These are phyloP conservation scores for Extremus antarcticus DNA, from an alignment of 495 filamentous ascomycete genomes.

Conservation along the genomic window DNA sequence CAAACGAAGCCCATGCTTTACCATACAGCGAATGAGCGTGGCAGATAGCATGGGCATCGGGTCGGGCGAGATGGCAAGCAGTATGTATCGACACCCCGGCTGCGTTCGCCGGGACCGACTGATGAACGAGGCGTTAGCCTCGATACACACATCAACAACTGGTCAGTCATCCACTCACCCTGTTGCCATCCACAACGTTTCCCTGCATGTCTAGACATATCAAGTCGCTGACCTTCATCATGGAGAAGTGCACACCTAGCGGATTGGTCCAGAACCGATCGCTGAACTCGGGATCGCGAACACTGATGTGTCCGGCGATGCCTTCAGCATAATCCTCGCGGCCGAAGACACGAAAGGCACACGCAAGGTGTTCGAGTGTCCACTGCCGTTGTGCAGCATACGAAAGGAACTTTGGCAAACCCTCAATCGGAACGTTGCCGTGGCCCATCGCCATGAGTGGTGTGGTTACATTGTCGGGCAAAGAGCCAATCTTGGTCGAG, in stretches of 20 bases:
- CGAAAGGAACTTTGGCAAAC: conserved; percentile 22
- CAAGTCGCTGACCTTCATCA: neutral
- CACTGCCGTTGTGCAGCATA: conserved; percentile 29
- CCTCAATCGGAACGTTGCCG: neutral
- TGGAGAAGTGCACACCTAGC: neutral
- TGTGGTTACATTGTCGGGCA: too few relatives aligned
- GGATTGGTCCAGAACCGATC: conserved; percentile 26
- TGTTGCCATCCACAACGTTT: too few relatives aligned
- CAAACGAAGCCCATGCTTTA: neutral
- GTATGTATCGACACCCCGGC: neutral
- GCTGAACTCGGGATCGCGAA: too few relatives aligned
- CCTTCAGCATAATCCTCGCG: conserved; percentile 47
- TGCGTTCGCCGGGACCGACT: too few relatives aligned
- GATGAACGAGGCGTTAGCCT: too few relatives aligned
- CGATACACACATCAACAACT: too few relatives aligned
- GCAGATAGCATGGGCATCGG: neutral
- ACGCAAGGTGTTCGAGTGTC: conserved; percentile 44
- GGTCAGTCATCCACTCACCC: too few relatives aligned
- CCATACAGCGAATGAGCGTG: neutral
- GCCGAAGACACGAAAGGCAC: conserved; percentile 44
- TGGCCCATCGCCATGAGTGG: too few relatives aligned
- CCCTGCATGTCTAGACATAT: neutral
- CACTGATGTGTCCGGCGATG: conserved; percentile 47
- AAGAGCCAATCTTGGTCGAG: too few relatives aligned
- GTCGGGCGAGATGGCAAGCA: neutral